phyloP scores from a whole-genome alignment of 805 yeast species.

The Jamesozyma spencerorum region DNA sequence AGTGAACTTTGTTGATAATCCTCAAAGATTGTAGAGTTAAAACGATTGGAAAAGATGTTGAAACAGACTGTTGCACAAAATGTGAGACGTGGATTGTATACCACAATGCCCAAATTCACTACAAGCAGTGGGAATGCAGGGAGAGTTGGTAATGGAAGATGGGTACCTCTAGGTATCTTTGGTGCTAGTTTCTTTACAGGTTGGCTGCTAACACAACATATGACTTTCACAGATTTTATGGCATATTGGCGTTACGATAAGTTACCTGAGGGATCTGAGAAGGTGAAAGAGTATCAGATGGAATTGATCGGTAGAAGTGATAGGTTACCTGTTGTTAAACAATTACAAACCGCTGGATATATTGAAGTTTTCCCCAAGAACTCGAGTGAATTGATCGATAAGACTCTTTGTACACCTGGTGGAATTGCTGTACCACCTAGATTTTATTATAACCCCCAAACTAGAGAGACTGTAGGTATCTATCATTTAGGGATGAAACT shows the following conservation, averaged over 20 bases:
- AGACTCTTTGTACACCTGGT: slow-evolving; percentile 60
- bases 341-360: slow-evolving; percentile 34
- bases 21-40: no score
- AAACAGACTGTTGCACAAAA: slow-evolving; percentile 6
- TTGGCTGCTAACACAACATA: slow-evolving; percentile 27
- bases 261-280: slow-evolving; percentile 23
- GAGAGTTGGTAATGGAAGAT: slow-evolving; percentile 3
- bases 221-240: slow-evolving; percentile 29
- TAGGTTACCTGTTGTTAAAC: slow-evolving; percentile 42
- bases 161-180: slow-evolving; percentile 24
- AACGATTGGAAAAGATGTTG: slow-evolving; percentile 7
- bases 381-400: slow-evolving; percentile 31
- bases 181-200: slow-evolving; percentile 26
- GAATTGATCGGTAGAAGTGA: slow-evolving; percentile 40
- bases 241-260: slow-evolving; percentile 29
- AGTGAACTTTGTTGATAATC: no score
- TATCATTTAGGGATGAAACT: slow-evolving; percentile 69
- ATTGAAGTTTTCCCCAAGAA: slow-evolving; percentile 26
- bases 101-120: slow-evolving; percentile 1
- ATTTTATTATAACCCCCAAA: slow-evolving; percentile 48
- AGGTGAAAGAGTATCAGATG: slow-evolving; percentile 23
- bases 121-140: not conserved
- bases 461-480: slow-evolving; percentile 53
- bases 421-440: slow-evolving; percentile 70
- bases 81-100: not conserved